Evolutionary conservation across 176 grass and related monocot genomes (phyloP).

Genomic region (Paspalum vaginatum): DNA sequence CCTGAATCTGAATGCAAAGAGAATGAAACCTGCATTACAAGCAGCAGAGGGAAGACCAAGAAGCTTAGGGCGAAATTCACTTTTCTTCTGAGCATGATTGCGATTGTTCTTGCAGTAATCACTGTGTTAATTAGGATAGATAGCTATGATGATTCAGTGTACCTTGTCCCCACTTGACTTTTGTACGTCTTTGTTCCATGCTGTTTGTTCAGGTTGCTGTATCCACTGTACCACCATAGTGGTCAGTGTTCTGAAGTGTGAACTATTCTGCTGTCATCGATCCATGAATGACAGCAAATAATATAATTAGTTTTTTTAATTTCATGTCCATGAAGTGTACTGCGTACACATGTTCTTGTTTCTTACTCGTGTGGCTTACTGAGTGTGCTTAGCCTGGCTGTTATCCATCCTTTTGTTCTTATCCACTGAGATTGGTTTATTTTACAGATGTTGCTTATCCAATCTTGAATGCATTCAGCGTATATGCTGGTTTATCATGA

Average conservation of each 20-base stretch:
- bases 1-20: slow-evolving; percentile 38
- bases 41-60: slow-evolving; percentile 28
- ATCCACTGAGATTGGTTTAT: background rate
- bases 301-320: background rate
- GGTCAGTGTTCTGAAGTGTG: background rate
- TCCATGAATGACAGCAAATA: slow-evolving; percentile 4
- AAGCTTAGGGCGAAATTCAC: slow-evolving; percentile 28
- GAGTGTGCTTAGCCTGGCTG: background rate
- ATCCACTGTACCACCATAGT: background rate
- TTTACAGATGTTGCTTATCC: background rate
- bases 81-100: slow-evolving; percentile 45
- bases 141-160: slow-evolving; percentile 37
- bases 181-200: background rate
- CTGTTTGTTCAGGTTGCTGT: background rate
- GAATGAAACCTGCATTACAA: slow-evolving; percentile 7
- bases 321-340: background rate
- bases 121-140: slow-evolving; percentile 51
- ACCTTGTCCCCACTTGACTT: slow-evolving; percentile 78
- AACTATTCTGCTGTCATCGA: background rate
- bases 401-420: background rate
- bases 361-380: background rate
- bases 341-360: background rate
- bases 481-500: background rate
- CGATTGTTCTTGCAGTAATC: slow-evolving; percentile 47
- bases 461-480: background rate